Evolutionary conservation across 495 filamentous ascomycete genomes (phyloP).

Genomic region (Jackrogersella multiformis): DNA sequence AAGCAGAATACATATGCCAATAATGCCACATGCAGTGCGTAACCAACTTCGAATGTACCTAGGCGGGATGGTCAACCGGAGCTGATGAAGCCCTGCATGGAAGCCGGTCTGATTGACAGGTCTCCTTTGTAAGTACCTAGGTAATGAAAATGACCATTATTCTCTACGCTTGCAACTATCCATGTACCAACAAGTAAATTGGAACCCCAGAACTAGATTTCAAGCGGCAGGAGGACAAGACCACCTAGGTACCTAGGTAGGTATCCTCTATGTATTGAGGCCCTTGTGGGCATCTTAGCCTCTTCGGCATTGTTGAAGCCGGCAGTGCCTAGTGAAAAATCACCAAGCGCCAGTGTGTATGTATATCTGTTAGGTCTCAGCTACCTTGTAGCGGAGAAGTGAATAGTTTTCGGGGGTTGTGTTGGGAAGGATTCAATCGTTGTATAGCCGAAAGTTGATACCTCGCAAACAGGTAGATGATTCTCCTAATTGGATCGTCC

Average conservation of each 20-base stretch:
- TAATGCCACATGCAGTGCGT: slow-evolving; percentile 18
- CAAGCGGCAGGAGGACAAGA: slow-evolving; percentile 4
- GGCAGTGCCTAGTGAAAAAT: slow-evolving; percentile 12
- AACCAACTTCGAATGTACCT: slow-evolving; percentile 8
- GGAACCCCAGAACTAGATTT: not conserved
- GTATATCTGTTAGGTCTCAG: slow-evolving; percentile 10
- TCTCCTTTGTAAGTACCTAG: slow-evolving; percentile 16
- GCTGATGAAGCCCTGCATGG: slow-evolving; percentile 29
- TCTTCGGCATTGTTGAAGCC: slow-evolving; percentile 12
- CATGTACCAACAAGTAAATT: slow-evolving; percentile 18
- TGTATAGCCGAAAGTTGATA: slow-evolving; percentile 16
- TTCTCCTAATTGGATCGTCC: slow-evolving; percentile 15
- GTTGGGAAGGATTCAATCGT: slow-evolving; percentile 29
- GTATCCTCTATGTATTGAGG: slow-evolving; percentile 13
- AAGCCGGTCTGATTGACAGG: slow-evolving; percentile 17
- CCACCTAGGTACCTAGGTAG: too few relatives aligned
- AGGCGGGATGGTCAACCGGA: slow-evolving; percentile 9
- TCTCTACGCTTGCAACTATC: slow-evolving; percentile 23
- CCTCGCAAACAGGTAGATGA: slow-evolving; percentile 16
- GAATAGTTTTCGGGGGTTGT: not conserved
- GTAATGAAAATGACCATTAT: slow-evolving; percentile 7
- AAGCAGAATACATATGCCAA: slow-evolving; percentile 16
- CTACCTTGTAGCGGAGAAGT: slow-evolving; percentile 18
- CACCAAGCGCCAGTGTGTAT: not conserved
- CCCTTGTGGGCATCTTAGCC: slow-evolving; percentile 2